These are phyloP conservation scores for Suillus spraguei DNA, from an alignment of 768 basidiomycete species.

Conservation along the genomic window DNA sequence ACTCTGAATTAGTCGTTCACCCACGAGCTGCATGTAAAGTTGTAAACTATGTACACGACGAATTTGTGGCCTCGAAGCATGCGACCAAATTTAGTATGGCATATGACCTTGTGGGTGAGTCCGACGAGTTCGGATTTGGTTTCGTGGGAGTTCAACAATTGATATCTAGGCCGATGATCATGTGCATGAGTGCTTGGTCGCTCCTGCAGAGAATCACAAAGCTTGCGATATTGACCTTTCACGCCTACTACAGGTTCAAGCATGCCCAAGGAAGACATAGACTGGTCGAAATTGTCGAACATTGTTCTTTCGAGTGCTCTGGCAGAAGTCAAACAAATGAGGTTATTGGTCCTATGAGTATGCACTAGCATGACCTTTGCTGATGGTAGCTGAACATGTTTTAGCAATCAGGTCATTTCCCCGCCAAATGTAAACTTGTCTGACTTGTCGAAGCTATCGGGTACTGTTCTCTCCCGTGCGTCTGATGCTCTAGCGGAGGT, in stretches of 20 bases:
- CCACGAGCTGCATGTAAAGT: background rate
- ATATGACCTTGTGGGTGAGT: background rate
- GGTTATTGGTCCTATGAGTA: background rate
- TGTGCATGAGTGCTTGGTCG: background rate
- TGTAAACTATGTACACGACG: background rate
- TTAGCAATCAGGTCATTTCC: background rate
- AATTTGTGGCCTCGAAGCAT: background rate
- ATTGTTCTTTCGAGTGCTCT: background rate
- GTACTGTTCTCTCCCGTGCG: background rate
- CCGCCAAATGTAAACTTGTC: background rate
- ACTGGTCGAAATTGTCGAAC: background rate
- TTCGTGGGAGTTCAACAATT: constrained; percentile 1
- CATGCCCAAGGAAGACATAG: background rate
- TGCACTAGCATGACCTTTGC: background rate
- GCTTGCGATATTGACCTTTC: background rate
- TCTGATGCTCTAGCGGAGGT: background rate
- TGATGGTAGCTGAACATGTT: background rate
- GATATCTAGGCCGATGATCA: background rate
- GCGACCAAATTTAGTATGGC: background rate
- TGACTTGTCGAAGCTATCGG: background rate
- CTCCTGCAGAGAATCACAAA: background rate
- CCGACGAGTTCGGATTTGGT: background rate
- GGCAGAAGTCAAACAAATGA: background rate
- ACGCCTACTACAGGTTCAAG: background rate
- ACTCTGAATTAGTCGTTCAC: background rate